phyloP scores from a whole-genome alignment of 129 eudicot species.

The Artemisia tridentata region DNA sequence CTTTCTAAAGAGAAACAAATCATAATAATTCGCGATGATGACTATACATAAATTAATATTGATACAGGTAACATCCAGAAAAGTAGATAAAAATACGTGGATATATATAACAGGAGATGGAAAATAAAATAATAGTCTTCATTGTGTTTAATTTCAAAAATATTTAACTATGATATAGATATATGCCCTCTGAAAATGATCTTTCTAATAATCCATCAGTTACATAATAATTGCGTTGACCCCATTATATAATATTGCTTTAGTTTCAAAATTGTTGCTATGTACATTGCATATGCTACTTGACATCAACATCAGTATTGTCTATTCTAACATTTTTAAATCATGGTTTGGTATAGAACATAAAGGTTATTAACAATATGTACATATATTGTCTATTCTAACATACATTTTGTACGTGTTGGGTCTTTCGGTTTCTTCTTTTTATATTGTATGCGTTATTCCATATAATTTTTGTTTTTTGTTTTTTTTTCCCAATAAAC shows the following conservation, averaged over 20 bases:
- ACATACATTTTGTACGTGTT: no score
- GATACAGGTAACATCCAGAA: not conserved
- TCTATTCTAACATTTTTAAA: not conserved
- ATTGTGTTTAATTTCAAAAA: not conserved
- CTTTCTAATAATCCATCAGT: not conserved
- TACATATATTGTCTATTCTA: no score
- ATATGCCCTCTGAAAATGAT: not conserved
- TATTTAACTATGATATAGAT: not conserved
- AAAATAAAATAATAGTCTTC: not conserved
- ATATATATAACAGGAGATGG: not conserved
- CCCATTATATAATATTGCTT: not conserved
- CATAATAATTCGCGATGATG: not conserved
- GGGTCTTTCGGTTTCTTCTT: no score
- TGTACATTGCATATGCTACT: slow-evolving; percentile 20
- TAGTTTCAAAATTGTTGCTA: slow-evolving; percentile 1
- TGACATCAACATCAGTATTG: not conserved
- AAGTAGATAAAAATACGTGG: not conserved
- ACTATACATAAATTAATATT: not conserved
- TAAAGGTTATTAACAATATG: no score
- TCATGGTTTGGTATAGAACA: no score
- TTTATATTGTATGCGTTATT: no score
- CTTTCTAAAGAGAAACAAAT: not conserved
- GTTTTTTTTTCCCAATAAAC: no score
- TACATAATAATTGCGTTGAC: slow-evolving; percentile 20
- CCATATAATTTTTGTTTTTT: no score